These are phyloP conservation scores for Alternaria brassicae DNA, from an alignment of 2,329 filamentous ascomycete genomes.

Conservation along the genomic window DNA sequence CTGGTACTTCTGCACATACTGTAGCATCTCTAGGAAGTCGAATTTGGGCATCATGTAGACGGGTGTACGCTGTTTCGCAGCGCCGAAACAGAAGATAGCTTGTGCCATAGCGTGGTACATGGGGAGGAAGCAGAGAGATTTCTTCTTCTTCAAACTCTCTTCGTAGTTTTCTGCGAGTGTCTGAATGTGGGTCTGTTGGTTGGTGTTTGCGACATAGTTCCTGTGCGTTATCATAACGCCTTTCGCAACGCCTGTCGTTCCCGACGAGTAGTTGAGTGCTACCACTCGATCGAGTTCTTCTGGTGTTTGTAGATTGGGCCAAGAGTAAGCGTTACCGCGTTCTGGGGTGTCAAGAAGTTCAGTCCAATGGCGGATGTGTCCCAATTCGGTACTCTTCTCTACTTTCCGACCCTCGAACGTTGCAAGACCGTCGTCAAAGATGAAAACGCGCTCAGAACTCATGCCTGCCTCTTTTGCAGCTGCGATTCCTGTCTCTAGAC, in stretches of 20 bases:
- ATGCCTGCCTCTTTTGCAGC: constrained; percentile 69
- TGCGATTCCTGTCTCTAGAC: constrained; percentile 68
- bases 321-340: constrained; percentile 66
- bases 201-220: constrained; percentile 76
- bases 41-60: constrained; percentile 82
- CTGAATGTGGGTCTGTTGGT: constrained; percentile 62
- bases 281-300: constrained; percentile 63
- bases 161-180: constrained; percentile 59
- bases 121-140: constrained; percentile 72
- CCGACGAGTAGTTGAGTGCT: constrained; percentile 79
- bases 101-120: constrained; percentile 64
- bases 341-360: constrained; percentile 58
- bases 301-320: constrained; percentile 64
- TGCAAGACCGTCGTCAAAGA: constrained; percentile 65
- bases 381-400: constrained; percentile 49
- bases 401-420: constrained; percentile 54
- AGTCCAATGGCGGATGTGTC: constrained; percentile 66
- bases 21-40: constrained; percentile 75
- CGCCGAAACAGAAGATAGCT: constrained; percentile 70
- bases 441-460: constrained; percentile 64
- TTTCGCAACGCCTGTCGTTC: constrained; percentile 83
- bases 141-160: constrained; percentile 52
- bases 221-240: constrained; percentile 82
- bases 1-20: constrained; percentile 69
- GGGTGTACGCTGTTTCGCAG: constrained; percentile 64